Percentiles rank a stretch among this genome's conserved stretches.
Evolutionary conservation across 164 flowering plant genomes (phyloP).

Genomic region (Aristolochia fimbriata): DNA sequence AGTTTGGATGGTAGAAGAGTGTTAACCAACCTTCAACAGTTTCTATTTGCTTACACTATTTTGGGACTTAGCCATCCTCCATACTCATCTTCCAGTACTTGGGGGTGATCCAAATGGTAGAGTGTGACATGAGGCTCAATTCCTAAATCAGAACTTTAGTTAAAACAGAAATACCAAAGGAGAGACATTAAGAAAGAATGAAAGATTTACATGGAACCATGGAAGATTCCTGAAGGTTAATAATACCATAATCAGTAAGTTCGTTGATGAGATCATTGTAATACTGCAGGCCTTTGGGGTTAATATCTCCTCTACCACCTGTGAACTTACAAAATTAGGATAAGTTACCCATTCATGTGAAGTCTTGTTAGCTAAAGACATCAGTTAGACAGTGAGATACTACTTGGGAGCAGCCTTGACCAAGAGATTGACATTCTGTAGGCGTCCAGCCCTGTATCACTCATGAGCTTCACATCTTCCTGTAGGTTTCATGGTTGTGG

Average conservation of each 20-base stretch:
- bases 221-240: background rate
- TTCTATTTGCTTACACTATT: conserved; percentile 13
- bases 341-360: background rate
- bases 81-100: conserved; percentile 26
- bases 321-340: background rate
- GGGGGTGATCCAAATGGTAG: conserved; percentile 23
- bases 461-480: conserved; percentile 17
- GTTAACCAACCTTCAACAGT: too few relatives aligned
- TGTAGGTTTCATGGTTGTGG: background rate
- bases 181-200: background rate
- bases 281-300: conserved; percentile 12
- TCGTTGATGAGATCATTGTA: conserved; percentile 16
- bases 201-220: background rate
- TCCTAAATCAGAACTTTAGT: conserved; percentile 6
- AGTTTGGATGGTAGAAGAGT: too few relatives aligned
- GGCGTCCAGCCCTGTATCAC: conserved; percentile 9
- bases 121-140: conserved; percentile 25
- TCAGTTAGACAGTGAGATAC: background rate
- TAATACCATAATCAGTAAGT: conserved; percentile 7
- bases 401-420: conserved; percentile 15
- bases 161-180: background rate
- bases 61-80: conserved; percentile 23
- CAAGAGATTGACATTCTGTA: conserved; percentile 18
- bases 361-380: background rate
- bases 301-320: conserved; percentile 16